Evolutionary conservation across 768 basidiomycete species (phyloP), one percentile per base, ranked within the genome.

Genomic region (Russula griseocarnosa): DNA sequence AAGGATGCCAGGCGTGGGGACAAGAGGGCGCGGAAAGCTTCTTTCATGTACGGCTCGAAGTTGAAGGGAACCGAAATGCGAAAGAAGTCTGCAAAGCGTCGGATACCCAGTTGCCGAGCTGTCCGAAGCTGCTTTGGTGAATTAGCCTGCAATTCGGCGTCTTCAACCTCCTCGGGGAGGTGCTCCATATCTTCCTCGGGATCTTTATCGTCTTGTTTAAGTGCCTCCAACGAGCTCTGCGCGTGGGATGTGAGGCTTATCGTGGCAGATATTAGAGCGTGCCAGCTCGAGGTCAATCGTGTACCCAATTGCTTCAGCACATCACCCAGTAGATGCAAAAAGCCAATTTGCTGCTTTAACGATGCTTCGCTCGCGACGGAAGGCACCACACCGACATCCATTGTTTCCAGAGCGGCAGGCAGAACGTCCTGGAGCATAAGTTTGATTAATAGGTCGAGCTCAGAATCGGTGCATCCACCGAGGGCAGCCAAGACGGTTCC

Each of bases 71-170:
- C 81, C 0, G 88, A 84, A 46, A 80, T 80, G 16, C 86, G 83
- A 82, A 94, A 94, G 77, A 98, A 96, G 70, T 95, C 91, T 1
- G 87, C 84, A 42, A 98, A 76, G 14, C 95, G 85, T 73, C 92
- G 92, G 56, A 98, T 74, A 10, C 94, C 94, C 1, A 89, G 78
- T 59, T 93, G 91, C 16, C 97, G 84, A 47, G 95, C 81, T 9
- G 81, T 79, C 24, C 92, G 84, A 5, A 76, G 75, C 32, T 46
- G 32, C 28, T 69, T 67, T 22, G 60, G 32, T 40, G 66, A 67
- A 44, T 47, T 63, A n/a, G 47, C 32, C 24, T 58, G 58, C 18
- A 18, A 22, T n/a, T 61, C 63, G n/a, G 24, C 13, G 70, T 79
- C 71, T 72, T 82, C 77, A 61, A 76, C 67, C 18, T 69, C 69